Evolutionary conservation across 352 stramenopile genomes (phyloP), one percentile per base, ranked within the genome.

Genomic region (Achlya hypogyna): DNA sequence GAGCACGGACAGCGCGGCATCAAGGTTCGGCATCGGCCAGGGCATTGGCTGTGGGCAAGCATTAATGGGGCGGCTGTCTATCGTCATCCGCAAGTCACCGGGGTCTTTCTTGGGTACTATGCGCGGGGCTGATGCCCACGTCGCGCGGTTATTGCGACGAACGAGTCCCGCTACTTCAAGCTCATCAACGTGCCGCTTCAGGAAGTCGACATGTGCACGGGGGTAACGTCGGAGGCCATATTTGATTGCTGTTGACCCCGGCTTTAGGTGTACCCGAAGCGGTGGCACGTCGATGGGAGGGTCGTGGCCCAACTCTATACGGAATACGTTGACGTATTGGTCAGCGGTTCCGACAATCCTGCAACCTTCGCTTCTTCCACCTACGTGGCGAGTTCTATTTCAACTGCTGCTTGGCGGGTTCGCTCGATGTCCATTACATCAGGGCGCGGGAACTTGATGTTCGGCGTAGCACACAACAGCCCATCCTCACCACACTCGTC

Each of bases 21-120:
- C 70, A 3, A 72, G 5, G 9, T 70, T 27, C 22, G 65, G 64
- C 70, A 74, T 72, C 1, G 70, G 63, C 70, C 56, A 72, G 10
- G 45, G 62, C 72, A 75, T 74, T 5, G 62, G 14, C 32, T 70
- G 64, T 1, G 65, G 74, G 2, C 62, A 22, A 18, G 69, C 72
- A 42, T 77, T 77, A 0, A 74, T 67, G 12, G 8, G 8, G 0
- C 63, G 31, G 1, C 51, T 69, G 23, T 74, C 63, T 12, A 74
- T 70, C 31, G 53, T 63, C 53, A 63, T 63, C 10, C 53, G 16
- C 14, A 63, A 25, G 9, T 63, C 53, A n/a, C 2, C 53, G 28
- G 53, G 9, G 1, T 62, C 53, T 22, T 62, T 62, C 53, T 62
- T 62, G 16, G 53, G 53, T 14, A 1, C 53, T 27, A 62, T 62